Evolutionary conservation across 345 rosid genomes (phyloP), one percentile per base, ranked within the genome.

Genomic region (Angophora floribunda): DNA sequence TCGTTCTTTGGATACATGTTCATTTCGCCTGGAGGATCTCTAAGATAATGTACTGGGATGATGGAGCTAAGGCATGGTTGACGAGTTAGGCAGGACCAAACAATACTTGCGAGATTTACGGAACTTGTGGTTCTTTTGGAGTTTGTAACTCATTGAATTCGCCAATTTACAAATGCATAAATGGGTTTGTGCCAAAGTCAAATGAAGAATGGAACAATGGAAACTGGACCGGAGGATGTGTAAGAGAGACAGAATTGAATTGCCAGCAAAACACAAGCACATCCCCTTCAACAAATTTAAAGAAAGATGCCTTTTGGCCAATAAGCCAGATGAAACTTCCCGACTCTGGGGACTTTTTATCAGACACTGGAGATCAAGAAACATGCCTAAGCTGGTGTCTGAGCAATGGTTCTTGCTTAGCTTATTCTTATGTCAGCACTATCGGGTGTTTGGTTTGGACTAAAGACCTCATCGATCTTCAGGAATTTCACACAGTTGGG

Each of bases 151-250:
- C 87, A 4, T 57, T 28, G 2, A 85, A 52, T 1, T 44, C 9
- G 1, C 78, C 85, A 22, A 59, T 47, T 50, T 92, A 93, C 59
- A 61, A 6, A 2, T 93, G 94, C 52, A 59, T 91, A 28, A 36
- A 85, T 1, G 94, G 94, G 19, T 93, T 90, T 84, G 87, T 86
- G 59, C 95, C 95, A 15, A 91, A 86, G 79, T 85, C 63, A 17
- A 11, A 16, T 1, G n/a, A 32, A 9, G 87, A 84, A 52, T 89
- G 91, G 94, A 49, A 32, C 3, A 52, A 51, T 30, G 85, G 90
- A 52, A 89, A 87, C 52, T 86, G 90, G 53, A 86, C 90, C 5
- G 89, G 85, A 24, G 92, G 93, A 6, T 93, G 93, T 65, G 78
- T 32, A 5, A 90, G 90, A 89, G 86, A 86, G 50, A 65, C 14